Base-by-base conservation (phyloP, 768 basidiomycete genomes). In the Ramaria sp. region DNA sequence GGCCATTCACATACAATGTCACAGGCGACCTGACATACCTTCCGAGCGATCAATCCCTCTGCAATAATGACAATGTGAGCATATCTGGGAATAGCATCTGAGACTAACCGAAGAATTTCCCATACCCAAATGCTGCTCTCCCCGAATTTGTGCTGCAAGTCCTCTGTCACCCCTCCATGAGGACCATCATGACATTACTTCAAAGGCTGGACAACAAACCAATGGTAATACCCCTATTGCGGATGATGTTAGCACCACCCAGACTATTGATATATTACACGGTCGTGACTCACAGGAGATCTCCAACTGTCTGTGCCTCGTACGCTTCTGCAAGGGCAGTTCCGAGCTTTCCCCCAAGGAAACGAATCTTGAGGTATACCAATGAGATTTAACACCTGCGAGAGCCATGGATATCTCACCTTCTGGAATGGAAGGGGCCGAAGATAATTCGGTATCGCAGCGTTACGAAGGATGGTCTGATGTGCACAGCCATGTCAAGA, bases 341-440 rank as follows among this genome's bases (percentile, higher is more conserved):
- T 1, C 96, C 96, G 0, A 98, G 79, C 69, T 98, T 99, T 15
- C 96, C 96, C 2, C 96, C 96, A 0, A 99, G 74, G 63, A 90
- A 91, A 11, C 96, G 81, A 65, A 99, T 98, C 91, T 93, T 62
- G 6, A 55, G 41, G 22, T n/a, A 22, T 34, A 34, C 41, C 30
- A 53, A 15, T 54, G 38, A 22, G 11, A 59, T 30, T 12, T 13
- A 52, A 64, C 30, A 19, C 43, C 12, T 10, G 12, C 34, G 9
- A 37, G 34, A 37, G 33, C n/a, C 15, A 27, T 27, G 33, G 15
- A 3, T n/a, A 33, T 31, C 65, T 46, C 59, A 84, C 88, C 77
- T 92, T 92, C 60, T 90, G 89, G 64, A 98, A 97, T n/a, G 79
- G 73, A 68, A 97, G 75, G 3, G 93, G 89, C 39, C 74, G 75